Conservation (phyloP, 305 asterid species). For the Fraxinus albicans region DNA sequence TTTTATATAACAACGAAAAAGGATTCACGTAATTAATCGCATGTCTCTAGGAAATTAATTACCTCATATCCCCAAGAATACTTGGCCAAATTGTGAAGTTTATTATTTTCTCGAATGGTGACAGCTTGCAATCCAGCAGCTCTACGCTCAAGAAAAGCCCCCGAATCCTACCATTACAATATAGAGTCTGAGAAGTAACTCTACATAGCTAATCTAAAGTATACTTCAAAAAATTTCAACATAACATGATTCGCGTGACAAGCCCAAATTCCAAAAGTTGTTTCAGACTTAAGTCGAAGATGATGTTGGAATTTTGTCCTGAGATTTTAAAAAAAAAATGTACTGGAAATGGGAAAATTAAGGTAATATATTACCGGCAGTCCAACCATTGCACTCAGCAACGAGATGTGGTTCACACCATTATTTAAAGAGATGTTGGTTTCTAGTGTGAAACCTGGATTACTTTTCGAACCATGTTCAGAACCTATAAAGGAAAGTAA, state of each 20-base stretch:
- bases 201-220: not conserved
- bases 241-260: not conserved
- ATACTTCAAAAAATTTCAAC: not conserved
- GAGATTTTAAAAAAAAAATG: not conserved
- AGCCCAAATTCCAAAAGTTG: not conserved
- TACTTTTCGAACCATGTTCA: slow-evolving; percentile 52
- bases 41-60: not conserved
- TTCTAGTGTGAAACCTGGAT: slow-evolving; percentile 41
- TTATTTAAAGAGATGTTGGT: slow-evolving; percentile 29
- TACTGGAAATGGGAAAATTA: not conserved
- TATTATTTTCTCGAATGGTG: slow-evolving; percentile 34
- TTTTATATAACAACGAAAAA: not conserved
- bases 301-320: not conserved
- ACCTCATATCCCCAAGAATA: slow-evolving; percentile 89
- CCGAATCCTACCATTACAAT: slow-evolving; percentile 62
- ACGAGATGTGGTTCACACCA: slow-evolving; percentile 63
- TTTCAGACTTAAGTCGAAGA: not conserved
- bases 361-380: slow-evolving; percentile 53
- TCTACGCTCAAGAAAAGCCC: slow-evolving; percentile 65
- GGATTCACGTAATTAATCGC: not conserved
- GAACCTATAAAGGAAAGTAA: slow-evolving; percentile 41
- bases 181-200: not conserved
- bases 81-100: slow-evolving; percentile 32
- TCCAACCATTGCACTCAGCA: slow-evolving; percentile 80
- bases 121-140: slow-evolving; percentile 53